Conservation (phyloP, 352 stramenopile species). For the Globisporangium heterothallicum region DNA sequence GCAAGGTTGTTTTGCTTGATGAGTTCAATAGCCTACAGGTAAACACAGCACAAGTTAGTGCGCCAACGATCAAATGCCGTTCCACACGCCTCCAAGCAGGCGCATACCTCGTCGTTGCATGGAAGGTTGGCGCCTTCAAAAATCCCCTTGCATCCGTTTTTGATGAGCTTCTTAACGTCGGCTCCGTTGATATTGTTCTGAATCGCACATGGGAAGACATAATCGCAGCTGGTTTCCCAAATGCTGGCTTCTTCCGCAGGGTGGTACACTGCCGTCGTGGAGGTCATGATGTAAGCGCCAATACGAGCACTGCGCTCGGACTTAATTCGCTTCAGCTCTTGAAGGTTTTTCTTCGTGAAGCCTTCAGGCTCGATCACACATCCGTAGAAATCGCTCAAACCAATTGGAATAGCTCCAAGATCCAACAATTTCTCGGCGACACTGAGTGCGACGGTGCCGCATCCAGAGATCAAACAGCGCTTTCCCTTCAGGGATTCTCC, state of each 20-base stretch:
- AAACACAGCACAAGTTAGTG: neutral
- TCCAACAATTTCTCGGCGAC: conserved; percentile 94
- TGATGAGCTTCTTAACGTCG: conserved; percentile 62
- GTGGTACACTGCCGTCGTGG: conserved; percentile 84
- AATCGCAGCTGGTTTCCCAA: conserved; percentile 92
- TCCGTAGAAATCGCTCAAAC: conserved; percentile 94
- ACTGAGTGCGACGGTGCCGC: conserved; percentile 91
- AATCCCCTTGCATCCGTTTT: conserved; percentile 86
- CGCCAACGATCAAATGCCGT: neutral
- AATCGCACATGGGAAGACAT: conserved; percentile 95
- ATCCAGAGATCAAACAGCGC: conserved; percentile 94
- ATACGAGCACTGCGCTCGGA: conserved; percentile 73
- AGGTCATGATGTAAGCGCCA: conserved; percentile 87
- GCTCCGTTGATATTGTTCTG: conserved; percentile 91
- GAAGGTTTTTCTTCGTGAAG: conserved; percentile 63
- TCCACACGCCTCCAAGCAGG: neutral
- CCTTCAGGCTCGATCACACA: conserved; percentile 94
- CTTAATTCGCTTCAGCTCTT: conserved; percentile 79
- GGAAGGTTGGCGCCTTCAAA: conserved; percentile 87
- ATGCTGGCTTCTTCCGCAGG: conserved; percentile 65
- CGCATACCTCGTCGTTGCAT: conserved; percentile 55
- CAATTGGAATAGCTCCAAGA: conserved; percentile 94
- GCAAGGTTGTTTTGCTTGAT: conserved; percentile 82
- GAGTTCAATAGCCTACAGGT: conserved; percentile 48
- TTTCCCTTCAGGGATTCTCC: conserved; percentile 94